phyloP scores from a whole-genome alignment of 192 early-diverging fungal genomes.

The Coemansia sp. region DNA sequence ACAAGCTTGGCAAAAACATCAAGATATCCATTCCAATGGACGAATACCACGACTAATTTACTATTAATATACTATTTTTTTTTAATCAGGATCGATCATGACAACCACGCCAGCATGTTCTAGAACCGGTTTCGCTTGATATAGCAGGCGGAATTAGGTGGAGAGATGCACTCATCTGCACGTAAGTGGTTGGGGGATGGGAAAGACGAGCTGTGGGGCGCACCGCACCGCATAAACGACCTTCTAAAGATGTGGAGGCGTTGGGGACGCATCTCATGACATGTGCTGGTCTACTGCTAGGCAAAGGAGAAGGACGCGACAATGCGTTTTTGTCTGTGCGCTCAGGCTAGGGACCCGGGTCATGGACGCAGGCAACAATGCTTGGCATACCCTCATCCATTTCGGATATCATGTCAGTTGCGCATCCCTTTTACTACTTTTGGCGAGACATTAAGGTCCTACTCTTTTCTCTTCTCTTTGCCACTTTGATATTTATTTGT shows the following conservation, averaged over 20 bases:
- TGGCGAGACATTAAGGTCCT: not conserved
- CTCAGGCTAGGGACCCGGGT: constrained; percentile 1
- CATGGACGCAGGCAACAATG: not conserved
- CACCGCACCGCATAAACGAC: not conserved
- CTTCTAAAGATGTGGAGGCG: constrained; percentile 7
- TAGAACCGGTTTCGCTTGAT: not conserved
- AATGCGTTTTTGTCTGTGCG: not conserved
- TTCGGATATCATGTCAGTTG: not conserved
- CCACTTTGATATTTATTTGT: constrained; percentile 4
- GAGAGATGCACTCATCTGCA: not conserved
- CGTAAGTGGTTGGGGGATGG: not conserved
- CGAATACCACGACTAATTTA: not conserved
- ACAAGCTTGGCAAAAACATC: constrained; percentile 52
- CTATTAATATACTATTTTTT: not conserved
- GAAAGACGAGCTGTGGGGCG: not conserved
- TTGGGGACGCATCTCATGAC: constrained; percentile 5
- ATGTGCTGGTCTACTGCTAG: not conserved
- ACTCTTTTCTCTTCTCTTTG: constrained; percentile 5
- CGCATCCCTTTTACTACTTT: not conserved
- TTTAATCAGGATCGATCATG: not conserved
- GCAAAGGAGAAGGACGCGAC: not conserved
- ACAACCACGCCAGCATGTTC: not conserved
- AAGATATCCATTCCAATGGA: constrained; percentile 28
- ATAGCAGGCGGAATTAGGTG: not conserved
- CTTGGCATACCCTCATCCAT: constrained; percentile 3